Evolutionary conservation across 1,284 basidiomycete genomes (phyloP).

Genomic region (Tilletia walkeri): DNA sequence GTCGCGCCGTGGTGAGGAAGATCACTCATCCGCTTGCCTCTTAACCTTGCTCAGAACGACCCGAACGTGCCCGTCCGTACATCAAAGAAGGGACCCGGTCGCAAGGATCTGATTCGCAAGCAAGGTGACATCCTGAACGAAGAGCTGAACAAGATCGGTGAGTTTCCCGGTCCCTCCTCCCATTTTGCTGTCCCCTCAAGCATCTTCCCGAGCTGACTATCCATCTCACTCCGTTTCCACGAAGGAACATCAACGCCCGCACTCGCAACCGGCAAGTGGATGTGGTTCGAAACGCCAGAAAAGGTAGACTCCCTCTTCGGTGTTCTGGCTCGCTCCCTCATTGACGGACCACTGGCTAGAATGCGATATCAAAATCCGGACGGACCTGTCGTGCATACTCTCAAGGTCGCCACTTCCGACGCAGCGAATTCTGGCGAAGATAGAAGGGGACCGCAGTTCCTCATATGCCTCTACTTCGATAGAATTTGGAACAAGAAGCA

Average conservation of each 20-base stretch:
- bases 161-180: no score
- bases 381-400: not conserved
- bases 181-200: no score
- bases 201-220: no score
- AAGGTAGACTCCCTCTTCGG: constrained; percentile 3
- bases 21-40: no score
- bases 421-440: not conserved
- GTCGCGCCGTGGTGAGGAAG: no score
- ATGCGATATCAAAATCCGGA: not conserved
- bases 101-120: no score
- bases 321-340: constrained; percentile 4
- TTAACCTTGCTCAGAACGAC: no score
- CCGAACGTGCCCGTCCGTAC: no score
- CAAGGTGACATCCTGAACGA: no score
- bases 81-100: no score
- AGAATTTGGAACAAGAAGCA: not conserved
- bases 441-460: not conserved
- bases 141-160: no score
- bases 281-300: constrained; percentile 9
- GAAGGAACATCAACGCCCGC: not conserved
- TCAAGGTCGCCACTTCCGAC: not conserved
- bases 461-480: constrained; percentile 12
- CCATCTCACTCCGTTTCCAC: no score
- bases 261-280: constrained; percentile 6
- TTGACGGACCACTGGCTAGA: constrained; percentile 6